These are phyloP conservation scores for Oropetium thomaeum DNA, from an alignment of 176 grass and related monocot species.

Conservation along the genomic window DNA sequence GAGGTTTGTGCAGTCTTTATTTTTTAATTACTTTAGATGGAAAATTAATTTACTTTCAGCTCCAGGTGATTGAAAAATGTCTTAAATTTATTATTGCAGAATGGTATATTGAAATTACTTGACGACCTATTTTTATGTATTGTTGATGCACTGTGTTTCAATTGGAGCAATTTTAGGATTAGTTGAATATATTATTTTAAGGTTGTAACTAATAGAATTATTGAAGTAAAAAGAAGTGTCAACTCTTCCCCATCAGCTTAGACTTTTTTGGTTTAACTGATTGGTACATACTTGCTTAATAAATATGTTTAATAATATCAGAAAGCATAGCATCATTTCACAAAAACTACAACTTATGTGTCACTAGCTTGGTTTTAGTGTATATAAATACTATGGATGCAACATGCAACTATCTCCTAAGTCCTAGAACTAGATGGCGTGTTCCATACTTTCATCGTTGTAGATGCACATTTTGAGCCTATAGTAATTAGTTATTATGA, in stretches of 20 bases:
- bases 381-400: too few relatives aligned
- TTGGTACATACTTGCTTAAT: too few relatives aligned
- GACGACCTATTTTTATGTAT: not conserved
- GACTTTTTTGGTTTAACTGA: too few relatives aligned
- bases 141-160: not conserved
- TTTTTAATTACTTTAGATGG: not conserved
- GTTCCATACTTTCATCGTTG: not conserved
- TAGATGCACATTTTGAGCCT: not conserved
- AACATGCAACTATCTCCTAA: not conserved
- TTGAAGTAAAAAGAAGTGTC: too few relatives aligned
- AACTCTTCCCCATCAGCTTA: too few relatives aligned
- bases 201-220: too few relatives aligned
- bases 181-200: too few relatives aligned
- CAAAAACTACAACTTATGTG: too few relatives aligned
- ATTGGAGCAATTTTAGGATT: too few relatives aligned
- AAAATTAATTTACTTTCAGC: not conserved
- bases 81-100: not conserved
- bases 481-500: not conserved
- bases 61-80: not conserved
- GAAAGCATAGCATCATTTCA: too few relatives aligned
- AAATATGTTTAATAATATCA: too few relatives aligned
- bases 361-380: too few relatives aligned
- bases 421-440: not conserved
- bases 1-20: conserved; percentile 46
- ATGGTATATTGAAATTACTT: not conserved